Base-by-base conservation (phyloP, 2,329 filamentous ascomycete genomes). In the Microsporum ferrugineum region DNA sequence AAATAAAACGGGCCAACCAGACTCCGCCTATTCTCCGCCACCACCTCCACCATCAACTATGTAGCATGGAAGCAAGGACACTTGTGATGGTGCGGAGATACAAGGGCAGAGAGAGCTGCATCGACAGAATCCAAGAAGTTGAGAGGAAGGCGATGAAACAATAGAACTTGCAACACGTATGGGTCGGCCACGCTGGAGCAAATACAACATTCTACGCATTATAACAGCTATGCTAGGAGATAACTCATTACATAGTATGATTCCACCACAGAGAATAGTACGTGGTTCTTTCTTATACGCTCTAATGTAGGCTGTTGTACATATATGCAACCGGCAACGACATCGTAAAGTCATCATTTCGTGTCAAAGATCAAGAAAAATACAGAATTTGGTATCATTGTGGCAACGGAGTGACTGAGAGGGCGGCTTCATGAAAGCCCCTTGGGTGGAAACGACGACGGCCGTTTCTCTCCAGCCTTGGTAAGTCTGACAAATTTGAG, bases 401-500 rank as follows among this genome's bases (percentile, higher is more conserved):
- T 31, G 45, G 53, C 31, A 56, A 56, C 33, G 5, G 14, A 5
- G 23, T 17, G 14, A 10, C 0, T 33, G 17, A 6, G 2, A 43
- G n/a, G 12, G 14, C 49, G 34, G 12, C 61, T 66, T 77, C 69
- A 79, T 65, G 77, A 77, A 60, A 77, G 69, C 39, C 80, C 81
- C 67, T 82, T 85, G 2, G 90, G 90, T 23, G 91, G 92, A 70
- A 96, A 96, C 63, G 80, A 87, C 29, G 88, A 87, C n/a, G 84
- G 76, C 68, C 84, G 82, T 64, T 85, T 80, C 10, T 73, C 77
- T 2, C 89, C 89, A 34, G 82, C 79, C 61, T 80, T 84, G 3
- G 82, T 82, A 61, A 96, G 78, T 63, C 89, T 85, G 63, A 90
- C 80, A 80, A 91, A 97, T 63, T 85, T 84, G 66, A 96, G 72